phyloP scores from a whole-genome alignment of 176 grass and related monocot genomes.

The Alopecurus myosuroides region DNA sequence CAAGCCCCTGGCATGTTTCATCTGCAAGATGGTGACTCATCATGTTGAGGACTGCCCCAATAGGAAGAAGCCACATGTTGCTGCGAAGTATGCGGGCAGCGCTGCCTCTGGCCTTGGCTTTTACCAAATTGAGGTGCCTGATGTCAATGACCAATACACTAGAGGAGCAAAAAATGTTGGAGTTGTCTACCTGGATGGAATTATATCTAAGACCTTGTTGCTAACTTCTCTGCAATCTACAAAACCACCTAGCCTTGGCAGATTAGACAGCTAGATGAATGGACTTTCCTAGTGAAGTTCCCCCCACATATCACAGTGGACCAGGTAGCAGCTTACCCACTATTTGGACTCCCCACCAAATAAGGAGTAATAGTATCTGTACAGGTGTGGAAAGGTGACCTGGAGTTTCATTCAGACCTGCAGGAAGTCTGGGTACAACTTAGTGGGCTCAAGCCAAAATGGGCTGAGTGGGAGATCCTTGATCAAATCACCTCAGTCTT shows the following conservation, averaged over 20 bases:
- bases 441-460: neutral
- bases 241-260: neutral
- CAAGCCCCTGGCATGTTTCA: neutral
- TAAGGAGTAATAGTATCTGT: neutral
- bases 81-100: neutral
- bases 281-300: neutral
- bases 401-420: neutral
- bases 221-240: neutral
- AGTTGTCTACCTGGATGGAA: neutral
- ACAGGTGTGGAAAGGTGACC: neutral
- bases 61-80: neutral
- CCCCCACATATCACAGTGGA: neutral
- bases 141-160: neutral
- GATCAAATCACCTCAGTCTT: neutral
- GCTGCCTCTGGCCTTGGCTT: neutral
- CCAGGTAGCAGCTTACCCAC: neutral
- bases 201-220: fast-evolving
- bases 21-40: neutral
- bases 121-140: neutral
- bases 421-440: neutral
- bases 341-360: neutral
- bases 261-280: neutral
- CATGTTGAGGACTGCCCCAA: fast-evolving
- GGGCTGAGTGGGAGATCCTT: fast-evolving
- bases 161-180: neutral